These are phyloP conservation scores for Hymenoscyphus fructigenus DNA, from an alignment of 2,329 filamentous ascomycete species.

Conservation along the genomic window DNA sequence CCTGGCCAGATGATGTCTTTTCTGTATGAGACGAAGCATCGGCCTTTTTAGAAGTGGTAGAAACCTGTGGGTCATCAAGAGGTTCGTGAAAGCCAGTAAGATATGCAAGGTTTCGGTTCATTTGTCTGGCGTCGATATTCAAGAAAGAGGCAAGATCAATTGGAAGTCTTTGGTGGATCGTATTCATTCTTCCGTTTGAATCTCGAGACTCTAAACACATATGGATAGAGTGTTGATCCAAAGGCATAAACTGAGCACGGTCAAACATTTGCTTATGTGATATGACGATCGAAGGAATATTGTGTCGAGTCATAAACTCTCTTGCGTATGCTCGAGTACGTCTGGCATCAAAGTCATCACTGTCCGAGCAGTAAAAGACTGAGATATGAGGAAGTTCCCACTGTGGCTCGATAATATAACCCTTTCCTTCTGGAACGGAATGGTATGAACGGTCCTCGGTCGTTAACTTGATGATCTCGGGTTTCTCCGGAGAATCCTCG, in stretches of 20 bases:
- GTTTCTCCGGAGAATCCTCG: slow-evolving; percentile 37
- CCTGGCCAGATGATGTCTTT: slow-evolving; percentile 24
- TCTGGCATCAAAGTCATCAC: slow-evolving; percentile 41
- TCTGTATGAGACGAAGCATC: slow-evolving; percentile 21
- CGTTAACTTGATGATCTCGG: slow-evolving; percentile 41
- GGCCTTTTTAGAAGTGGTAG: slow-evolving; percentile 9
- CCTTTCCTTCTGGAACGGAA: slow-evolving; percentile 37
- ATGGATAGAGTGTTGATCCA: slow-evolving; percentile 46
- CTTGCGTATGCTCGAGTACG: slow-evolving; percentile 44
- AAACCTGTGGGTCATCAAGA: slow-evolving; percentile 9
- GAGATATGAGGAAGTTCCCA: slow-evolving; percentile 51
- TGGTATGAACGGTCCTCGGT: slow-evolving; percentile 40
- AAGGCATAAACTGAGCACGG: slow-evolving; percentile 37
- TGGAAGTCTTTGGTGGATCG: slow-evolving; percentile 44
- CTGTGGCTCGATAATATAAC: slow-evolving; percentile 41
- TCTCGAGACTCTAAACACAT: slow-evolving; percentile 47
- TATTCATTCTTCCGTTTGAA: slow-evolving; percentile 36
- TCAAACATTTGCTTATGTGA: slow-evolving; percentile 44
- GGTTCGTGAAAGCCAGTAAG: slow-evolving; percentile 41
- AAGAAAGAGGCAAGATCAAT: slow-evolving; percentile 50
- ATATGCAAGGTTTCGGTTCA: slow-evolving; percentile 54
- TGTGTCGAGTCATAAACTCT: slow-evolving; percentile 48
- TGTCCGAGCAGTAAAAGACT: slow-evolving; percentile 48
- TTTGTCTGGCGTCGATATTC: slow-evolving; percentile 51
- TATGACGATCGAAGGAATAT: slow-evolving; percentile 49